Percentiles rank a stretch among this genome's conserved stretches.
These are phyloP conservation scores for Talaromyces ruber DNA, from an alignment of 495 filamentous ascomycete species.

Conservation along the genomic window DNA sequence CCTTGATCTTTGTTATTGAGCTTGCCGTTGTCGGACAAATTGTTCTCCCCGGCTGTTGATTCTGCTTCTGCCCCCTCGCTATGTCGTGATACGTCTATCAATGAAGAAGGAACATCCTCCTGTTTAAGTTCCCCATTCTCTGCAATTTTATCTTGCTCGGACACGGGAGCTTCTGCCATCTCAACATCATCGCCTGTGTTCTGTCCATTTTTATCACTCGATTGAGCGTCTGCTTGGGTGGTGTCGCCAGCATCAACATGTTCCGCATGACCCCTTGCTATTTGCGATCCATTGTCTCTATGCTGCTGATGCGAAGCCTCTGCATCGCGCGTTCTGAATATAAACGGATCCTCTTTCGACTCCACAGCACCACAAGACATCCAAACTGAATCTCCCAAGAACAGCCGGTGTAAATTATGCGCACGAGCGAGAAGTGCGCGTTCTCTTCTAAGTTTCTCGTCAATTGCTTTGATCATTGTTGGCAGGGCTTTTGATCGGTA, in stretches of 20 bases:
- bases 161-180: constrained; percentile 30
- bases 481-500: constrained; percentile 77
- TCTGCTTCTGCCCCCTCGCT: constrained; percentile 11
- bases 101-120: constrained; percentile 30
- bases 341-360: constrained; percentile 25
- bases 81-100: constrained; percentile 31
- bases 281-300: not conserved
- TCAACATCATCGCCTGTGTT: constrained; percentile 27
- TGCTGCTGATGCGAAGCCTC: constrained; percentile 9
- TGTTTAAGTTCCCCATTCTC: constrained; percentile 24
- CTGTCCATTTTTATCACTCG: not conserved
- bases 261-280: not conserved
- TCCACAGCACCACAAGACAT: constrained; percentile 55
- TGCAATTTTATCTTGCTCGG: constrained; percentile 8
- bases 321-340: constrained; percentile 27
- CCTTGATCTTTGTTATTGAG: not conserved
- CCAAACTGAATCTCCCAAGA: constrained; percentile 75
- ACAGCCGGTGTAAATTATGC: constrained; percentile 66
- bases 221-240: not conserved
- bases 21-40: not conserved
- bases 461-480: constrained; percentile 62
- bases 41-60: constrained; percentile 8
- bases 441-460: constrained; percentile 68
- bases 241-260: not conserved
- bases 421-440: constrained; percentile 64